Base-by-base conservation (phyloP, 441 rosid genomes). In the Francoa sonchifolia region DNA sequence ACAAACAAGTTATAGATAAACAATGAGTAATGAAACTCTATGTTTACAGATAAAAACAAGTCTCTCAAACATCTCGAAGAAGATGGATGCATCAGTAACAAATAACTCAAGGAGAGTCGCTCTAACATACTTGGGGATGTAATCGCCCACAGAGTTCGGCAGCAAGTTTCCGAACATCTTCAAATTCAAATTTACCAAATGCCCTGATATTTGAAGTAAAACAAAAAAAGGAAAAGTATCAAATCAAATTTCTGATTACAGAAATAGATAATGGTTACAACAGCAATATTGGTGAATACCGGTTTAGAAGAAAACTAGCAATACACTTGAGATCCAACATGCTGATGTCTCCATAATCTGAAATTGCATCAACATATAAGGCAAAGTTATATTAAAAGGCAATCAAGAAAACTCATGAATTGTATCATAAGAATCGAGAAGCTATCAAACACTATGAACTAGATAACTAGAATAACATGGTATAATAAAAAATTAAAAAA, bases 111-210 rank as follows among this genome's bases (percentile, higher is more conserved):
- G 29, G 17, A 7, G 16, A 49, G 40, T 19, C 27, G 25, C 14
- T 7, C 25, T 39, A 16, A 49, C 20, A 23, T 58, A 84, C 97
- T 70, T 70, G 69, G 27, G 92, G 94, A 72, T 75, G 88, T 52
- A 82, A 63, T 40, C 94, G 95, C 15, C 97, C 97, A 71, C 80
- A 89, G 29, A 89, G 80, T 68, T 89, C 95, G 42, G 97, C 97
- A 30, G 92, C 72, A 44, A 84, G 94, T 69, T 76, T 89, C 22
- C 80, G 57, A 31, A 82, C 92, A 60, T 84, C 95, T 67, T 84
- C 89, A 63, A 70, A 82, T 50, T 89, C 94, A 20, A 53, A 69
- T 57, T 62, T 69, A 44, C 66, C 67, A 72, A 75, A 71, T 50
- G 95, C 86, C 73, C 95, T 84, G 71, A 19, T 64, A 42, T 22